Evolutionary conservation across 2,329 filamentous ascomycete species (phyloP).

Genomic region (Hypomyces perniciosus): DNA sequence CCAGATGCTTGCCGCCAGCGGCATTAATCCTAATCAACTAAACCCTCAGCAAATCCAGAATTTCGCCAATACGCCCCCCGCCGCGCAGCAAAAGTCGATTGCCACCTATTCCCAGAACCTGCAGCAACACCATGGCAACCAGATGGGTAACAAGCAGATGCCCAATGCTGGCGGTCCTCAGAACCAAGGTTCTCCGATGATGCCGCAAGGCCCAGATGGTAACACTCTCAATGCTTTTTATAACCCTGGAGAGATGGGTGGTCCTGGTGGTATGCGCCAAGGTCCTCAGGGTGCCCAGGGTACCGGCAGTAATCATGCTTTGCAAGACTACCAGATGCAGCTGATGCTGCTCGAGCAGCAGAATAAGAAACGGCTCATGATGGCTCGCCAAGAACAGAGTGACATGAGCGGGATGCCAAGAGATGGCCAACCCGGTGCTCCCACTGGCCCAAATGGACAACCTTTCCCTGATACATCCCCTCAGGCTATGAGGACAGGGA

Average conservation of each 20-base stretch:
- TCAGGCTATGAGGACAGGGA: constrained; percentile 60
- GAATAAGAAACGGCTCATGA: constrained; percentile 79
- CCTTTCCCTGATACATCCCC: constrained; percentile 65
- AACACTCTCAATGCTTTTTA: constrained; percentile 53
- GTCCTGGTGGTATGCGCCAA: constrained; percentile 52
- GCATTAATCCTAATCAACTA: constrained; percentile 69
- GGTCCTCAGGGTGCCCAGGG: constrained; percentile 42
- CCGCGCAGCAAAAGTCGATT: constrained; percentile 74
- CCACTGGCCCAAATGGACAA: constrained; percentile 54
- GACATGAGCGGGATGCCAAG: constrained; percentile 44
- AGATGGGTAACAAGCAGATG: constrained; percentile 78
- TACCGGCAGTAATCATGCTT: constrained; percentile 64
- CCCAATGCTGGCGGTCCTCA: constrained; percentile 65
- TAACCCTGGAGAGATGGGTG: constrained; percentile 55
- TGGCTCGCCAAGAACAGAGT: constrained; percentile 77
- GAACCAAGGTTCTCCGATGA: constrained; percentile 77
- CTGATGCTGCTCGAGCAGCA: constrained; percentile 81
- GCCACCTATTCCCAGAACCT: constrained; percentile 82
- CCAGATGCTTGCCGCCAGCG: constrained; percentile 59
- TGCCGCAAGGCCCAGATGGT: constrained; percentile 64
- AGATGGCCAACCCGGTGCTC: constrained; percentile 45
- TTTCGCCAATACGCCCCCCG: constrained; percentile 48
- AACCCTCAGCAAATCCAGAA: constrained; percentile 69
- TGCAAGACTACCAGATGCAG: constrained; percentile 87
- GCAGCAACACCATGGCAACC: constrained; percentile 72